These are phyloP conservation scores for Rutstroemia sydowiana DNA, from an alignment of 2,329 filamentous ascomycete genomes.

Conservation along the genomic window DNA sequence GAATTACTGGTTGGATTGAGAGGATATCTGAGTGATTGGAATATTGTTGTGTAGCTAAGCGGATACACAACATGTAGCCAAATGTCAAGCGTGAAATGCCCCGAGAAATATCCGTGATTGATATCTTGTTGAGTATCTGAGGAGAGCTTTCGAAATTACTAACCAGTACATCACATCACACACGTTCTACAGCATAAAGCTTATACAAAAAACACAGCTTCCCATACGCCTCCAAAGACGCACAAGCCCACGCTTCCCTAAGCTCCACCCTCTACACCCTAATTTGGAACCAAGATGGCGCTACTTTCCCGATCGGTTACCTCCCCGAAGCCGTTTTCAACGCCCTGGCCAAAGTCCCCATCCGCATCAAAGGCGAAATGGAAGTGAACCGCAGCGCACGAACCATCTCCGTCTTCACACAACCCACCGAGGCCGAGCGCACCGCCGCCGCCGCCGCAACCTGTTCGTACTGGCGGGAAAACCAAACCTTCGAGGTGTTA, in stretches of 20 bases:
- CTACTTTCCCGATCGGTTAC: conserved; percentile 54
- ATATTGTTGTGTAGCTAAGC: not conserved
- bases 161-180: not conserved
- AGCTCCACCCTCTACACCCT: conserved; percentile 60
- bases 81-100: too few species aligned
- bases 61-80: too few species aligned
- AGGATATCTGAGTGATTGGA: not conserved
- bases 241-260: conserved; percentile 46
- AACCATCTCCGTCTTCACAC: conserved; percentile 54
- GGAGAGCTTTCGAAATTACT: not conserved
- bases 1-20: not conserved
- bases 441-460: conserved; percentile 50
- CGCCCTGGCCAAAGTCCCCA: conserved; percentile 41
- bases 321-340: conserved; percentile 45
- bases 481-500: conserved; percentile 66
- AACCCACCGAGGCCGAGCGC: conserved; percentile 53
- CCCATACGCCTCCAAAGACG: conserved; percentile 61
- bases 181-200: not conserved
- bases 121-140: too few species aligned
- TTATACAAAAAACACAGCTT: conserved; percentile 48
- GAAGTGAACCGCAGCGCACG: conserved; percentile 50
- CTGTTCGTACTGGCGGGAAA: conserved; percentile 59
- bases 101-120: too few species aligned
- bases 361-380: conserved; percentile 49
- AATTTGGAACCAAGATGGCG: conserved; percentile 51